A percentile compares a stretch with the other conserved stretches of the same genome.
Evolutionary conservation across 1,284 basidiomycete genomes (phyloP).

Genomic region (Leccinum huronense): DNA sequence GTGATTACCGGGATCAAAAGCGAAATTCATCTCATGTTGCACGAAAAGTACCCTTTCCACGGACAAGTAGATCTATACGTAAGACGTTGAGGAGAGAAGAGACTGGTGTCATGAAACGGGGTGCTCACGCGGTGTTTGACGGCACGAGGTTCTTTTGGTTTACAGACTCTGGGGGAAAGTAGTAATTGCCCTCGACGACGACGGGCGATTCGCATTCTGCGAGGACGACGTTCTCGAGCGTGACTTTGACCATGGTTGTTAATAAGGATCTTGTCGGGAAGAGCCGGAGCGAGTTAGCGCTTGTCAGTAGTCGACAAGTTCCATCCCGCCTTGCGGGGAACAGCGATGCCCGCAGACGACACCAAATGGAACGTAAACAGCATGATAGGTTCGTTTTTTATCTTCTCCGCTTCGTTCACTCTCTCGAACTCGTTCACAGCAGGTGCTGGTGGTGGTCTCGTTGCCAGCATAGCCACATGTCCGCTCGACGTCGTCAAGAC

Average conservation of each 20-base stretch:
- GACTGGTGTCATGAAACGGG: conserved; percentile 1
- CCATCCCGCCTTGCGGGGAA: conserved; percentile 56
- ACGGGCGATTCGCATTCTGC: conserved; percentile 55
- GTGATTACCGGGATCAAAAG: conserved; percentile 9
- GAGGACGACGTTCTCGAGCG: conserved; percentile 50
- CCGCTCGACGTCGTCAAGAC: conserved; percentile 98
- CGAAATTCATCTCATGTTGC: background rate
- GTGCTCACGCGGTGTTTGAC: conserved; percentile 51
- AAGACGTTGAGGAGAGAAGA: conserved; percentile 3
- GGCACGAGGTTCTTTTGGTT: conserved; percentile 38
- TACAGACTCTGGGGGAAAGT: conserved; percentile 60
- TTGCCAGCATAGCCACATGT: conserved; percentile 93
- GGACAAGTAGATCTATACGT: conserved; percentile 49
- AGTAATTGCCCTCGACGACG: conserved; percentile 62
- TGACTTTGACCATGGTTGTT: conserved; percentile 47
- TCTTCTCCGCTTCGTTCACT: background rate
- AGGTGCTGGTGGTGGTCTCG: conserved; percentile 84
- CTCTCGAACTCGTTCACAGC: conserved; percentile 42
- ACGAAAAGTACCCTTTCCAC: conserved; percentile 60
- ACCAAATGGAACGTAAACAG: conserved; percentile 69
- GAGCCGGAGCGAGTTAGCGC: conserved; percentile 18
- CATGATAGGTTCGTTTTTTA: conserved; percentile 58
- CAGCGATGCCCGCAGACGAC: conserved; percentile 59
- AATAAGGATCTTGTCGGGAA: conserved; percentile 6
- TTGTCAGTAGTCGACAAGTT: background rate